Evolutionary conservation across 805 yeast species (phyloP), one percentile per base, ranked within the genome.

Genomic region (Priceomyces melissophilus): DNA sequence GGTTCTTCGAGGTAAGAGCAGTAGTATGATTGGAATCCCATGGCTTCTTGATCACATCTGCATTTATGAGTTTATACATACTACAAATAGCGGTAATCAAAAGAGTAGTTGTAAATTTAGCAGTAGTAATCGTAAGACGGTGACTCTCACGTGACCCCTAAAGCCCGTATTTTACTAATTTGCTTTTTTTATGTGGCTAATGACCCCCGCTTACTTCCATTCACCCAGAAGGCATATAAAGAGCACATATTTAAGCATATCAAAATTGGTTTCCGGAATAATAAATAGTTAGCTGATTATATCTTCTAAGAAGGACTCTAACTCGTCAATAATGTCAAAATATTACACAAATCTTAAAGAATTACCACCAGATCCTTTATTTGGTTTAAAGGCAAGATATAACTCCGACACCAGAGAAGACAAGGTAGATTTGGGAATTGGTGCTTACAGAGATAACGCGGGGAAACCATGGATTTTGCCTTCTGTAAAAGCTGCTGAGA

Each of bases 1-100:
- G 98, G 56, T 93, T 91, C 71, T 91, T 91, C 61, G 98, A 91
- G 69, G 97, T 91, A 42, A 87, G 89, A 57, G 79, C 95, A 12
- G 88, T 84, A 46, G 91, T 93, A 41, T 90, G 30, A 27, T 3
- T 20, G 8, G 12, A 29, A 32, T 9, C 33, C 35, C 27, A 32
- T 3, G 25, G 35, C 9, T 11, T 17, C 27, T 9, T 17, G 20
- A 25, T 27, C 38, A 13, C 38, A 25, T 25, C 38, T 35, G 38
- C 38, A 35, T 35, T 15, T 23, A 16, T 35, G 27, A 30, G 38
- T 35, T 11, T 35, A 35, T 35, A 35, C 38, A 25, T 35, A 28
- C 27, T 26, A 11, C 16, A 26, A 35, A 35, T 32, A 13, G n/a
- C 26, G n/a, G 23, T 32, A 20, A 32, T 23, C 25, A 32, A 32